Evolutionary conservation across 1,139 yeast genomes (phyloP).

Genomic region (Yarrowia galli): DNA sequence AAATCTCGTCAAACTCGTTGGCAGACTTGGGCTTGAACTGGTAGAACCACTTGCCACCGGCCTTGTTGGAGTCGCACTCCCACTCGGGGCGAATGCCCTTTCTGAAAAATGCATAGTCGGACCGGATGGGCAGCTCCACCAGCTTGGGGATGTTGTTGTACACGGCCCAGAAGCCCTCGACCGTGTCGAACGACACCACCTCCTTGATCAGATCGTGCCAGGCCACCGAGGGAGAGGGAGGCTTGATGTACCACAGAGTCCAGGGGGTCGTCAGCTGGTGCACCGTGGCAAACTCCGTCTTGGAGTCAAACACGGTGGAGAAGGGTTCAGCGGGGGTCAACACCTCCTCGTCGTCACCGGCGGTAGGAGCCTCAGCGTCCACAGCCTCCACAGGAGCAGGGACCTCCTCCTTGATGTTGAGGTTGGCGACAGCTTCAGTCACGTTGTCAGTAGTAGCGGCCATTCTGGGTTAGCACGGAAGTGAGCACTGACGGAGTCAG

Average conservation of each 20-base stretch:
- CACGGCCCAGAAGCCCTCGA: constrained; percentile 99
- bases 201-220: constrained; percentile 96
- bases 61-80: constrained; percentile 89
- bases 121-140: constrained; percentile 85
- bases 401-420: constrained; percentile 41
- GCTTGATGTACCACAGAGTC: constrained; percentile 99
- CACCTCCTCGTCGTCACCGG: too few relatives aligned
- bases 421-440: constrained; percentile 45
- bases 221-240: constrained; percentile 66
- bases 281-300: constrained; percentile 76
- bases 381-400: too few relatives aligned
- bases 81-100: constrained; percentile 97
- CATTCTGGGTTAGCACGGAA: constrained; percentile 31
- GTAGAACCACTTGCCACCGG: constrained; percentile 96
- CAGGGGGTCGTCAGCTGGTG: constrained; percentile 93
- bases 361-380: too few relatives aligned
- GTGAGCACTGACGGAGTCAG: too few relatives aligned
- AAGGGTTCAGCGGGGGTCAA: constrained; percentile 41
- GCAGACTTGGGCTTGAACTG: constrained; percentile 67
- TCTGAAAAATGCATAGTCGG: constrained; percentile 95
- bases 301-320: constrained; percentile 68
- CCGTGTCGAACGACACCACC: constrained; percentile 88
- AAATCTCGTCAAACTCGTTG: constrained; percentile 80
- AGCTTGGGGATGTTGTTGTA: constrained; percentile 94
- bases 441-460: constrained; percentile 42